These are phyloP conservation scores for Aspergillus fumigatus DNA, from an alignment of 2,329 filamentous ascomycete genomes.

Conservation along the genomic window DNA sequence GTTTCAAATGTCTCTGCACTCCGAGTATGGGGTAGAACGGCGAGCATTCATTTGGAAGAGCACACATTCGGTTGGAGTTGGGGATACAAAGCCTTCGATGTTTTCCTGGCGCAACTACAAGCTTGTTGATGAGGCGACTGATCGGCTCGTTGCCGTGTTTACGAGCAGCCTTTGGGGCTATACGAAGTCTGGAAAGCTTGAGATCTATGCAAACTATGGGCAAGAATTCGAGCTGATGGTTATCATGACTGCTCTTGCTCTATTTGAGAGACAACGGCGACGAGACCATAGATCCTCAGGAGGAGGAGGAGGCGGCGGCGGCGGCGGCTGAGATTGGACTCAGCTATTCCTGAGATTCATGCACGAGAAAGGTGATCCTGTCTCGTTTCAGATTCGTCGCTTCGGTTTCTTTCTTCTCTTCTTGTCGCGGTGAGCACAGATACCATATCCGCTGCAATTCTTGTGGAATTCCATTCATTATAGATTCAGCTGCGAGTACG, in stretches of 20 bases:
- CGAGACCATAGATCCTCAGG: conserved; percentile 7
- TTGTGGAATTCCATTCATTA: neutral
- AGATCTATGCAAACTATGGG: conserved; percentile 24
- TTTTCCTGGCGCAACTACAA: conserved; percentile 27
- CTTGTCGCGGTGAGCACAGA: neutral
- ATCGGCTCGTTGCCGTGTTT: conserved; percentile 28
- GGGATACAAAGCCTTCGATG: conserved; percentile 16
- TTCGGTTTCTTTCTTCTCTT: neutral
- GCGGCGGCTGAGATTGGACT: neutral
- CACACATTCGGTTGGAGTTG: conserved; percentile 26
- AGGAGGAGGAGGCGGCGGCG: conserved; percentile 11
- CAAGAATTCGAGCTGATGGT: conserved; percentile 27
- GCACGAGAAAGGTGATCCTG: neutral
- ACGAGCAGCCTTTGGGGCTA: conserved; percentile 23
- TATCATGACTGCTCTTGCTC: conserved; percentile 22
- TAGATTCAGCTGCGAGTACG: neutral
- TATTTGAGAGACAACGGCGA: conserved; percentile 23
- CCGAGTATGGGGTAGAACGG: conserved; percentile 4
- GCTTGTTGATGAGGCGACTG: conserved; percentile 28
- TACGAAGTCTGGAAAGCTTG: conserved; percentile 29
- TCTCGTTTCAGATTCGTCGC: neutral
- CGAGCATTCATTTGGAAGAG: conserved; percentile 31
- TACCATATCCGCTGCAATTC: neutral
- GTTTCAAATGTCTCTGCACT: conserved; percentile 21
- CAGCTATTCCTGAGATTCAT: neutral